These are phyloP conservation scores for Cadophora sp. DNA, from an alignment of 2,329 filamentous ascomycete genomes.

Conservation along the genomic window DNA sequence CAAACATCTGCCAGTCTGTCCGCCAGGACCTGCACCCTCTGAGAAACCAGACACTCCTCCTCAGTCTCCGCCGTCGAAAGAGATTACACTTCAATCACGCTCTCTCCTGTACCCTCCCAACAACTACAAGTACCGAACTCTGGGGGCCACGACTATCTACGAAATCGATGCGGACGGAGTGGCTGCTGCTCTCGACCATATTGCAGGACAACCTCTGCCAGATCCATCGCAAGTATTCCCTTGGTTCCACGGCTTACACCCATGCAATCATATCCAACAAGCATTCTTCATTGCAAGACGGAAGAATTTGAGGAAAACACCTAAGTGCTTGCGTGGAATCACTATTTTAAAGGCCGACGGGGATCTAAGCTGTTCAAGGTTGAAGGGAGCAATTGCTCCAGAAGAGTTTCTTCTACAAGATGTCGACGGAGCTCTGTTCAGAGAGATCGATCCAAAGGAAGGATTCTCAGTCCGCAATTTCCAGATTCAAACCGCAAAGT, in stretches of 20 bases:
- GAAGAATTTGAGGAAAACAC: constrained; percentile 72
- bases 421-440: constrained; percentile 58
- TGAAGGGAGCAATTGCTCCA: constrained; percentile 87
- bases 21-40: constrained; percentile 72
- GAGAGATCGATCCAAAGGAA: constrained; percentile 84
- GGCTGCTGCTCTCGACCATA: constrained; percentile 75
- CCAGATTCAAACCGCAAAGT: constrained; percentile 91
- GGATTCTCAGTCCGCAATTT: constrained; percentile 98
- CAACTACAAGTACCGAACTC: constrained; percentile 59
- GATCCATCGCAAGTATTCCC: constrained; percentile 89
- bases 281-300: constrained; percentile 86
- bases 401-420: constrained; percentile 75
- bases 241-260: constrained; percentile 93
- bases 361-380: constrained; percentile 72
- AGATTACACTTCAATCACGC: constrained; percentile 60
- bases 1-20: constrained; percentile 88
- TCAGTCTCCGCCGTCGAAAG: constrained; percentile 67
- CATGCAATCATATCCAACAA: constrained; percentile 86
- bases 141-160: constrained; percentile 68
- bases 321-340: constrained; percentile 79
- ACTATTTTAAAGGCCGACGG: constrained; percentile 90
- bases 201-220: constrained; percentile 81
- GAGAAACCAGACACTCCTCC: constrained; percentile 67
- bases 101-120: constrained; percentile 81
- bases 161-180: constrained; percentile 74